A percentile compares a stretch with the other conserved stretches of the same genome.
Evolutionary conservation across 1,284 basidiomycete species (phyloP).

Genomic region (Cryptococcus jaspeensis): DNA sequence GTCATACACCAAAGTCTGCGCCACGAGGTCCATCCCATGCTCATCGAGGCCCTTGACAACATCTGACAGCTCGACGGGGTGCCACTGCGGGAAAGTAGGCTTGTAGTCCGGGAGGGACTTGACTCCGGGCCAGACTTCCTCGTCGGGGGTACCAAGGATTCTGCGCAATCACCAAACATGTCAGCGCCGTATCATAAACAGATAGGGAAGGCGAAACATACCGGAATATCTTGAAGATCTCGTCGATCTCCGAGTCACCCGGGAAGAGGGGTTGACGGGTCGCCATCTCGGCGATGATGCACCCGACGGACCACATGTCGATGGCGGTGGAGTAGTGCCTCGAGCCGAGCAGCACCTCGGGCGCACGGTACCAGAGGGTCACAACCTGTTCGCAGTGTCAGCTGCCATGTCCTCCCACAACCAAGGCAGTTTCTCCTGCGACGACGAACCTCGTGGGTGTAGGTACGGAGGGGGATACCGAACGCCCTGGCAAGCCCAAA

Average conservation of each 20-base stretch:
- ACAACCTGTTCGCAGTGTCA: slow-evolving; percentile 65
- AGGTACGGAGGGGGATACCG: slow-evolving; percentile 95
- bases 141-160: slow-evolving; percentile 90
- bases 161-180: slow-evolving; percentile 51
- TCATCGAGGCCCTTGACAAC: slow-evolving; percentile 70
- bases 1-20: slow-evolving; percentile 85
- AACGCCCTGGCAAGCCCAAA: slow-evolving; percentile 96
- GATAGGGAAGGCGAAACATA: slow-evolving; percentile 43
- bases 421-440: no score
- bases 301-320: slow-evolving; percentile 99
- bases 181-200: background rate
- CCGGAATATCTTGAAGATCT: slow-evolving; percentile 99
- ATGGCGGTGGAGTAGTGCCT: slow-evolving; percentile 98
- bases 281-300: slow-evolving; percentile 95
- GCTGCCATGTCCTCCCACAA: no score
- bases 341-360: slow-evolving; percentile 94
- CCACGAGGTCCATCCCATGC: slow-evolving; percentile 72
- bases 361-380: slow-evolving; percentile 98
- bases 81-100: slow-evolving; percentile 93
- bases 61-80: slow-evolving; percentile 59
- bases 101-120: slow-evolving; percentile 92
- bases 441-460: slow-evolving; percentile 82
- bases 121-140: slow-evolving; percentile 90
- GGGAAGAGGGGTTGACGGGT: slow-evolving; percentile 84
- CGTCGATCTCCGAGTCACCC: slow-evolving; percentile 98